A percentile compares a stretch with the other conserved stretches of the same genome.
phyloP scores from a whole-genome alignment of 225 moss, liverwort and hornwort genomes.

The Takakia lepidozioides region DNA sequence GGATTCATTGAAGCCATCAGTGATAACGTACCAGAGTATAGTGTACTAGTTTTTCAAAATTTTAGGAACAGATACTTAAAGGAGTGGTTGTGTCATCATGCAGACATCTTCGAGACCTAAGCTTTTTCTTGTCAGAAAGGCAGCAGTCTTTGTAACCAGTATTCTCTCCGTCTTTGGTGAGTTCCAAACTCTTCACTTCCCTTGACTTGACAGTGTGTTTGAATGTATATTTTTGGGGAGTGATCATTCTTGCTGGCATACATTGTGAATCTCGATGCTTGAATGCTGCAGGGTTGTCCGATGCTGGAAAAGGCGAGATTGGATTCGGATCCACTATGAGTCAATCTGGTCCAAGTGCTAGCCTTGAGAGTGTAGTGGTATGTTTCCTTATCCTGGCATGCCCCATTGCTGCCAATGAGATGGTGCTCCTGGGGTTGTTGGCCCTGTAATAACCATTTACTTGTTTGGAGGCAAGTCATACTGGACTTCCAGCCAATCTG shows the following conservation, averaged over 20 bases:
- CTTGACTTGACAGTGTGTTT: neutral
- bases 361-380: conserved; percentile 41
- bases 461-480: too few species aligned
- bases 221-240: neutral
- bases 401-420: too few species aligned
- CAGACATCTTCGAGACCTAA: conserved; percentile 29
- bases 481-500: too few species aligned
- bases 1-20: too few species aligned
- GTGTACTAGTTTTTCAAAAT: too few species aligned
- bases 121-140: conserved; percentile 38
- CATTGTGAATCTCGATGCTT: neutral
- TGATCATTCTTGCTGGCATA: neutral
- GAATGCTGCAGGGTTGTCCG: conserved; percentile 55
- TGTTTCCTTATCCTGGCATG: too few species aligned
- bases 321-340: conserved; percentile 54
- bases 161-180: conserved; percentile 71
- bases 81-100: too few species aligned
- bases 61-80: too few species aligned
- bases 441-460: too few species aligned
- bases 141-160: conserved; percentile 58
- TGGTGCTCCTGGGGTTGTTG: too few species aligned
- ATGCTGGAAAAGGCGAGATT: conserved; percentile 52
- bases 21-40: too few species aligned
- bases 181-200: neutral
- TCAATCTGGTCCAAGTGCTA: conserved; percentile 37